phyloP scores from a whole-genome alignment of 2,329 filamentous ascomycete species.

The Aureobasidium leucospermi region DNA sequence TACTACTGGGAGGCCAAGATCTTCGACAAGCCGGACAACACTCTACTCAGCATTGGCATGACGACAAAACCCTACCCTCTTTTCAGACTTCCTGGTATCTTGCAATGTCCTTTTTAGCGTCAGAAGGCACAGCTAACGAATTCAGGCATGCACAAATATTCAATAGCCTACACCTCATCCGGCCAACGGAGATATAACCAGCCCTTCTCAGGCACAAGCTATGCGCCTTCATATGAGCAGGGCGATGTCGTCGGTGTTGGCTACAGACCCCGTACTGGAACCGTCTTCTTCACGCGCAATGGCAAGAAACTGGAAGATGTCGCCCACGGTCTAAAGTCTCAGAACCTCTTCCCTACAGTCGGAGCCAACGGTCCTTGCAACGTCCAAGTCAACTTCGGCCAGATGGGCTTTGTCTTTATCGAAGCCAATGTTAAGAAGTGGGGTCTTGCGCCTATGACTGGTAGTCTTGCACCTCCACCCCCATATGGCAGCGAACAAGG shows the following conservation, averaged over 20 bases:
- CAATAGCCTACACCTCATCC: conserved; percentile 81
- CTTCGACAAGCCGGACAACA: conserved; percentile 90
- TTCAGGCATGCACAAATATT: conserved; percentile 82
- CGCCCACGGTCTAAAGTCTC: conserved; percentile 81
- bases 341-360: conserved; percentile 97
- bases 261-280: conserved; percentile 87
- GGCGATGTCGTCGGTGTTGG: conserved; percentile 95
- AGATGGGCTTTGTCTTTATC: conserved; percentile 97
- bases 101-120: not conserved
- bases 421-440: conserved; percentile 99
- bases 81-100: conserved; percentile 83
- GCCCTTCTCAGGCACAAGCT: conserved; percentile 71
- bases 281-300: conserved; percentile 96
- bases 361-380: conserved; percentile 89
- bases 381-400: conserved; percentile 95
- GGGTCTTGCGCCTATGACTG: conserved; percentile 92
- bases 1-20: conserved; percentile 99
- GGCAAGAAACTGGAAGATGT: conserved; percentile 96
- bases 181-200: conserved; percentile 88
- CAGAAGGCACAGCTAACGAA: not conserved
- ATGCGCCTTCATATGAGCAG: conserved; percentile 79
- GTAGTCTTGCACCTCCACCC: conserved; percentile 86
- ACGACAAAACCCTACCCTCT: conserved; percentile 95
- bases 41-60: conserved; percentile 83
- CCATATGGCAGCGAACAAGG: conserved; percentile 96